phyloP scores from a whole-genome alignment of 2,329 filamentous ascomycete species.

The Ciborinia camelliae region DNA sequence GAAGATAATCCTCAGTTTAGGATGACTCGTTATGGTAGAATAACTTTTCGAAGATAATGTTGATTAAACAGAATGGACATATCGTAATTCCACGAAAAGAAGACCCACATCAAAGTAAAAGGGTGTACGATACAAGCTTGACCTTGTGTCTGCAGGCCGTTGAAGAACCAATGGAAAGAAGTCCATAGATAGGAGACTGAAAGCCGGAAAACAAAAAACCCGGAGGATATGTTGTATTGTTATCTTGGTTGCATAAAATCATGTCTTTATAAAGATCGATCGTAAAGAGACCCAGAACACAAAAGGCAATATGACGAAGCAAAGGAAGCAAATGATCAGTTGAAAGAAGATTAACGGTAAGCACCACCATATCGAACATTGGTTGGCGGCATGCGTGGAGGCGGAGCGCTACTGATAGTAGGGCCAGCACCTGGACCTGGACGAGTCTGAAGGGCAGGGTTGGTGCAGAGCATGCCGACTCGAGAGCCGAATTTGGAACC shows the following conservation, averaged over 20 bases:
- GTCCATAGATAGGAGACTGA: constrained; percentile 39
- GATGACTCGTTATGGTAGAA: constrained; percentile 51
- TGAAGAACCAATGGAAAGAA: constrained; percentile 34
- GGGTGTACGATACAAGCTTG: constrained; percentile 31
- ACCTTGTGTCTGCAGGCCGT: constrained; percentile 35
- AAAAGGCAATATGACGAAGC: constrained; percentile 32
- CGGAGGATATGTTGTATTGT: constrained; percentile 37
- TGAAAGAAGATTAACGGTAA: constrained; percentile 50
- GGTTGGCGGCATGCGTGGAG: constrained; percentile 53
- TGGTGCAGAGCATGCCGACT: constrained; percentile 98
- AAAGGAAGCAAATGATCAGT: constrained; percentile 25
- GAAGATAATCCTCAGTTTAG: constrained; percentile 51
- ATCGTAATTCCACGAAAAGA: constrained; percentile 30
- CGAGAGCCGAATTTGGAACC: constrained; percentile 98
- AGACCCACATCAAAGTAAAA: constrained; percentile 27
- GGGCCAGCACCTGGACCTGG: constrained; percentile 79
- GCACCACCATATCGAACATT: constrained; percentile 54
- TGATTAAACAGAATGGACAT: constrained; percentile 37
- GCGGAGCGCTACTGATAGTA: constrained; percentile 49
- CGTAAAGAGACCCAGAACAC: constrained; percentile 33
- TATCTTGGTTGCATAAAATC: constrained; percentile 34
- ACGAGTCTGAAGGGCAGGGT: constrained; percentile 83
- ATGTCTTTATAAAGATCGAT: constrained; percentile 37
- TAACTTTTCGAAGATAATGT: constrained; percentile 39
- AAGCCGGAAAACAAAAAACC: constrained; percentile 32